Evolutionary conservation across 345 rosid genomes (phyloP).

Genomic region (Lepidium africanum): DNA sequence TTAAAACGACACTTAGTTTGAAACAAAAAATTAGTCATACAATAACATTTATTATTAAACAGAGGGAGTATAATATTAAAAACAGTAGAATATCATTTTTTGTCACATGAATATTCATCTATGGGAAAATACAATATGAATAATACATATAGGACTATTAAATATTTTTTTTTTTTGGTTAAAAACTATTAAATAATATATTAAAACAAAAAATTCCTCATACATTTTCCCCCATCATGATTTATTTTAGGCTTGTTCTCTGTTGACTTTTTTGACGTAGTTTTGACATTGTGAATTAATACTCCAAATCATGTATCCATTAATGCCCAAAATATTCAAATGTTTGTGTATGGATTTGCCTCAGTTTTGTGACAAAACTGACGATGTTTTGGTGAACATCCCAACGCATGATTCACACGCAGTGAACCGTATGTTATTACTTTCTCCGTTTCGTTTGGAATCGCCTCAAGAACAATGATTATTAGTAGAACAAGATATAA

Average conservation of each 20-base stretch:
- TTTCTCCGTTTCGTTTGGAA: not conserved
- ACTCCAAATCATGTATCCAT: not conserved
- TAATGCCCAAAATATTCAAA: not conserved
- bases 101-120: no score
- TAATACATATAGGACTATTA: no score
- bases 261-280: not conserved
- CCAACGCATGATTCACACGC: slow-evolving; percentile 16
- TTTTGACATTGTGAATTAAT: not conserved
- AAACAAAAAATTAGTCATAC: no score
- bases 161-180: no score
- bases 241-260: not conserved
- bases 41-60: no score
- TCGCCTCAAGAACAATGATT: not conserved
- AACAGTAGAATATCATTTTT: no score
- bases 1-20: no score
- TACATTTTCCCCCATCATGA: no score
- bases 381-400: slow-evolving; percentile 26
- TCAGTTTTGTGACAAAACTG: slow-evolving; percentile 12
- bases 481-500: not conserved
- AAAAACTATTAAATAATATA: no score
- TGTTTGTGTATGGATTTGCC: slow-evolving; percentile 20
- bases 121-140: no score
- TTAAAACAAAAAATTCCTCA: no score
- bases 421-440: slow-evolving; percentile 1
- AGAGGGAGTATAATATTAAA: no score